Evolutionary conservation across 305 asterid species (phyloP).

Genomic region (Solanum chacoense): DNA sequence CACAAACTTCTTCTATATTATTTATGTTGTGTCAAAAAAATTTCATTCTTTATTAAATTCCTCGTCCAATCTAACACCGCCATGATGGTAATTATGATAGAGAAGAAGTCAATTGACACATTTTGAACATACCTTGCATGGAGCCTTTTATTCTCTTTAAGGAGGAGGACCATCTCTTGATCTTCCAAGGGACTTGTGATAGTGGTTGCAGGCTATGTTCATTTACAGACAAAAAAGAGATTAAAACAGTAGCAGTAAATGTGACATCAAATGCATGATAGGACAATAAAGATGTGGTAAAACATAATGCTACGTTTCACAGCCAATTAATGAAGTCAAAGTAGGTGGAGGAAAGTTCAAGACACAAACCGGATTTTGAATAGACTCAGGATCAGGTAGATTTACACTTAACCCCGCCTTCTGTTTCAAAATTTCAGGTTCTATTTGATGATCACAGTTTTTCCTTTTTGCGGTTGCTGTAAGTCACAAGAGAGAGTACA

Average conservation of each 20-base stretch:
- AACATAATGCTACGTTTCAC: not conserved
- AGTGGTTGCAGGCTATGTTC: conserved; percentile 28
- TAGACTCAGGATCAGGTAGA: conserved; percentile 7
- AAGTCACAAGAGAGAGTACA: conserved; percentile 4
- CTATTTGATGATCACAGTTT: conserved; percentile 23
- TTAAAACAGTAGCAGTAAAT: conserved; percentile 8
- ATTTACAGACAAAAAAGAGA: conserved; percentile 1
- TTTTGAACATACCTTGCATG: conserved; percentile 38
- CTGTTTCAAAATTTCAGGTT: conserved; percentile 35
- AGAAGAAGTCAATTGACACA: conserved; percentile 2
- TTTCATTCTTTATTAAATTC: not conserved
- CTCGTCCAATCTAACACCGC: not conserved
- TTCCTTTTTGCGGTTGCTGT: conserved; percentile 44
- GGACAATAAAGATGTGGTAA: not conserved
- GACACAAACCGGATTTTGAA: conserved; percentile 23
- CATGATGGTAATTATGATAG: not conserved
- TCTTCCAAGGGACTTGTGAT: conserved; percentile 14
- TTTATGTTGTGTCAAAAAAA: not conserved
- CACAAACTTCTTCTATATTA: not conserved
- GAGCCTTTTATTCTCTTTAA: conserved; percentile 43
- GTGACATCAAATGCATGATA: not conserved
- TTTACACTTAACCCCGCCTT: conserved; percentile 18
- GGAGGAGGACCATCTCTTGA: conserved; percentile 25
- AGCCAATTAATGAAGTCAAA: not conserved
- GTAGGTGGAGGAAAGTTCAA: not conserved